Evolutionary conservation across 1,284 basidiomycete species (phyloP), one percentile per base, ranked within the genome.

Genomic region (Puccinia triticina): DNA sequence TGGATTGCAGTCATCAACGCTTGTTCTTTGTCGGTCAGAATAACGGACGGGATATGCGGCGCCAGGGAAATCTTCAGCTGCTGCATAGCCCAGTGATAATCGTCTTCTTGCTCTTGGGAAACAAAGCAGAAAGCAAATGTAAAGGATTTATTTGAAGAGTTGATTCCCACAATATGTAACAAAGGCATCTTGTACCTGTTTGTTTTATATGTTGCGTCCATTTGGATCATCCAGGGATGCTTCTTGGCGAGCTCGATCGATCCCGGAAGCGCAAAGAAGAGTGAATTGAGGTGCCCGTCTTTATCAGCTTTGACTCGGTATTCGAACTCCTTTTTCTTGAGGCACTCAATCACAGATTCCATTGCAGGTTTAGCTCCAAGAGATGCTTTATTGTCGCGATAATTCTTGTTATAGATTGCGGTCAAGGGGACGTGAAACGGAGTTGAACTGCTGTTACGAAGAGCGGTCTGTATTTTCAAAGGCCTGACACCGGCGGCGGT

Each of bases 81-180:
- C 7, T 77, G 26, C 8, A 77, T 32, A 12, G 55, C 75, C 75
- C 40, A 77, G 16, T 14, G 7, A n/a, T 66, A 77, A 23, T 77
- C 40, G 10, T 23, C 12, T 14, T 77, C 40, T n/a, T 64, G 34
- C 50, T 77, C 75, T 34, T 37, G 29, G 4, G 55, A 48, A 11
- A 66, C 18, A 50, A 77, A 77, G 32, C 75, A 77, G n/a, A 71
- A 74, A 74, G 40, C 67, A 48, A 50, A 43, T 18, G 67, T 46
- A 16, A 71, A 71, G 26, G 40, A 5, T 46, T 29, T n/a, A 43
- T 71, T 71, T n/a, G 21, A 21, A 5, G 23, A 5, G 23, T 71
- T 71, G 12, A 71, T 40, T 40, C 64, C 64, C 2, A 2, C 64
- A 8, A 67, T 48, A 21, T 71, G 43, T 2, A 71, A 21, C 7